Conservation (phyloP, 768 basidiomycete genomes). For the Podaxis carcinomalis region DNA sequence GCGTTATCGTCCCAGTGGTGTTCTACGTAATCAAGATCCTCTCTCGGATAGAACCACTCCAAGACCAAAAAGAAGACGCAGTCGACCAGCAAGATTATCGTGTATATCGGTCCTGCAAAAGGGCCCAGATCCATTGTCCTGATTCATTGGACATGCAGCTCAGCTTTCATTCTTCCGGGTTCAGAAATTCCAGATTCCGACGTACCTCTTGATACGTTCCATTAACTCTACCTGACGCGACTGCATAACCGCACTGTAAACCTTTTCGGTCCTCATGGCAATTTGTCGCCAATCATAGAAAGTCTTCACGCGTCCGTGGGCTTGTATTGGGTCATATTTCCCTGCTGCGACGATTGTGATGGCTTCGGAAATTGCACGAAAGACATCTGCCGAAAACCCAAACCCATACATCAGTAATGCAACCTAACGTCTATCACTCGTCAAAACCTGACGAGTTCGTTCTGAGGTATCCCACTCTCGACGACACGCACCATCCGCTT, state of each 20-base stretch:
- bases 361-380: constrained; percentile 79
- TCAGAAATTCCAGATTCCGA: background rate
- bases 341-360: constrained; percentile 65
- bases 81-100: constrained; percentile 83
- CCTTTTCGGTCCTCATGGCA: constrained; percentile 73
- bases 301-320: constrained; percentile 71
- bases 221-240: constrained; percentile 65
- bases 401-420: background rate
- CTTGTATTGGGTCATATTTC: constrained; percentile 66
- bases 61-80: constrained; percentile 84
- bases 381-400: constrained; percentile 54
- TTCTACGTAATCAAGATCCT: constrained; percentile 71
- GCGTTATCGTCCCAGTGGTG: constrained; percentile 51
- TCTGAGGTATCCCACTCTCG: background rate
- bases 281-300: constrained; percentile 91
- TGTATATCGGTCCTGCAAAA: constrained; percentile 84
- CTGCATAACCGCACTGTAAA: constrained; percentile 68
- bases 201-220: constrained; percentile 72
- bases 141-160: constrained; percentile 4
- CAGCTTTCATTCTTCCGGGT: background rate
- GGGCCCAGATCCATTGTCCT: constrained; percentile 77
- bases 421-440: background rate
- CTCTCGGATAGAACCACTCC: constrained; percentile 80
- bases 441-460: background rate
- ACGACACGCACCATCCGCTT: constrained; percentile 75